phyloP scores from a whole-genome alignment of 1,139 yeast species.

The Tardiomyces digboiensis region DNA sequence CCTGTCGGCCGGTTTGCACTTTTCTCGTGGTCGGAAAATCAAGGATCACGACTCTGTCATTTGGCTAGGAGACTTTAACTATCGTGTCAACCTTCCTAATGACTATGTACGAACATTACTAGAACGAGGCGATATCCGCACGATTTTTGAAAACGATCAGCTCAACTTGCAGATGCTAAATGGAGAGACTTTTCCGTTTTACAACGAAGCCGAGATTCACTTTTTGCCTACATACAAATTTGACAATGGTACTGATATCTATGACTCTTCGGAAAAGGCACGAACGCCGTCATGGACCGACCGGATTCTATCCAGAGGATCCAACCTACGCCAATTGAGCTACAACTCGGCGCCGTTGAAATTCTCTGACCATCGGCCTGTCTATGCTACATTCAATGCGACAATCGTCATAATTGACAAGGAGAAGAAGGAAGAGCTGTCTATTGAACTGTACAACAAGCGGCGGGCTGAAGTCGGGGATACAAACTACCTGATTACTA shows the following conservation, averaged over 20 bases:
- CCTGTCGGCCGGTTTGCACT: constrained; percentile 65
- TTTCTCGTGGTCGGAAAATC: constrained; percentile 59
- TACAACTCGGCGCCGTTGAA: constrained; percentile 54
- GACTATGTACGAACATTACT: constrained; percentile 62
- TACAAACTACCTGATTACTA: constrained; percentile 24
- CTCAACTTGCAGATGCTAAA: constrained; percentile 68
- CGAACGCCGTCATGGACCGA: constrained; percentile 98
- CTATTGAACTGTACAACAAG: constrained; percentile 45
- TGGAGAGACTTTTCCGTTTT: constrained; percentile 84
- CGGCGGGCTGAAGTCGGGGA: constrained; percentile 31
- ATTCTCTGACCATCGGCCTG: constrained; percentile 94
- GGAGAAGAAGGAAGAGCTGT: constrained; percentile 43
- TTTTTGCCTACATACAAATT: constrained; percentile 92
- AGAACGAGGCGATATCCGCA: constrained; percentile 31
- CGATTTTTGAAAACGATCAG: constrained; percentile 69
- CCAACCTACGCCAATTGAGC: constrained; percentile 48
- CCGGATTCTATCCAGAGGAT: constrained; percentile 50
- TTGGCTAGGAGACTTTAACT: constrained; percentile 97
- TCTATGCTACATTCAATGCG: constrained; percentile 66
- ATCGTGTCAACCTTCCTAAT: constrained; percentile 65
- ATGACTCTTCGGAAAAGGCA: constrained; percentile 87
- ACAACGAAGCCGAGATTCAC: constrained; percentile 65
- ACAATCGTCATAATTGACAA: constrained; percentile 65
- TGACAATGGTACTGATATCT: constrained; percentile 75
- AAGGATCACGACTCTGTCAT: constrained; percentile 78